Evolutionary conservation across 495 filamentous ascomycete species (phyloP).

Genomic region (Aspergillus asperescens): DNA sequence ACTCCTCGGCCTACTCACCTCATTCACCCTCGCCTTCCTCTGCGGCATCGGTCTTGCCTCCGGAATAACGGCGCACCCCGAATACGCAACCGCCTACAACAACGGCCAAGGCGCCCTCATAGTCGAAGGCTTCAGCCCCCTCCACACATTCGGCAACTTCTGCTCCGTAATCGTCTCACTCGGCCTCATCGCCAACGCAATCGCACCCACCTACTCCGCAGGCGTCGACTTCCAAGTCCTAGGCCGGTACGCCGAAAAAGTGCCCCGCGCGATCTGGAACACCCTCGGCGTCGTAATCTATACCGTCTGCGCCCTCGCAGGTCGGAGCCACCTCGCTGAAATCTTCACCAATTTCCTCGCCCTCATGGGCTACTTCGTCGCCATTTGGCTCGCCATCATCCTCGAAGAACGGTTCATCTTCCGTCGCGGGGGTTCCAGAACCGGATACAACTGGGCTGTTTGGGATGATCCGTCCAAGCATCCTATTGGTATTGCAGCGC

Average conservation of each 20-base stretch:
- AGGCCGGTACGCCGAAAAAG: conserved; percentile 48
- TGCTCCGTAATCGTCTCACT: conserved; percentile 66
- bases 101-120: conserved; percentile 51
- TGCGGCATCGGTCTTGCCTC: conserved; percentile 65
- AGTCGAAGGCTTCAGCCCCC: conserved; percentile 56
- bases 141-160: conserved; percentile 67
- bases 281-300: conserved; percentile 55
- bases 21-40: conserved; percentile 58
- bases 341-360: conserved; percentile 71
- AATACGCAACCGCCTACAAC: conserved; percentile 53
- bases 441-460: conserved; percentile 53
- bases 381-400: conserved; percentile 58
- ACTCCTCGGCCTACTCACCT: conserved; percentile 44
- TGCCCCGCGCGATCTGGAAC: conserved; percentile 62
- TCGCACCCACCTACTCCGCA: conserved; percentile 63
- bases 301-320: conserved; percentile 59
- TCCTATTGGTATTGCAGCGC: conserved; percentile 58
- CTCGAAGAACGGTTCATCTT: conserved; percentile 63
- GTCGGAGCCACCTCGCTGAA: conserved; percentile 52
- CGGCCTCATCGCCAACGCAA: conserved; percentile 65
- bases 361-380: conserved; percentile 71
- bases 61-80: conserved; percentile 47
- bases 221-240: conserved; percentile 67
- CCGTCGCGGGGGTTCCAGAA: conserved; percentile 27
- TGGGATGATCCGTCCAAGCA: conserved; percentile 57